A percentile compares a stretch with the other conserved stretches of the same genome.
Conservation (phyloP, 2,329 filamentous ascomycete genomes). For the Alternaria arbusti region DNA sequence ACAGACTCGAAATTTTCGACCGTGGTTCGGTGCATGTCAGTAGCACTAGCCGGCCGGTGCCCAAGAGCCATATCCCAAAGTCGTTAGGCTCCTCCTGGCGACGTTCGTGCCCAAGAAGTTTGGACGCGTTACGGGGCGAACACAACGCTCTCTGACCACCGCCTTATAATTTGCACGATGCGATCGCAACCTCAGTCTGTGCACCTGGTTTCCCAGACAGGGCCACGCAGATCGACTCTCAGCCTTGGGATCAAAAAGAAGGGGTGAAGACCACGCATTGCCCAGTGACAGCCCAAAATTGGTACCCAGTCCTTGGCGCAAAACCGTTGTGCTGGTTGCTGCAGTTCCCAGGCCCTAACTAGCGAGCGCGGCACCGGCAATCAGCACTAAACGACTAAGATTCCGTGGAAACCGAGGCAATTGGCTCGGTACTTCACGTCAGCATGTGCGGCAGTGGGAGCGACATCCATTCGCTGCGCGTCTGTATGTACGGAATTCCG, state of each 20-base stretch:
- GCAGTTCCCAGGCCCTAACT: conserved; percentile 1
- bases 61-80: background rate
- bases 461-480: background rate
- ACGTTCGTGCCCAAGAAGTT: conserved; percentile 4
- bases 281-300: background rate
- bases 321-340: conserved; percentile 4
- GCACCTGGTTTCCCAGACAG: background rate
- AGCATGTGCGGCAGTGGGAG: background rate
- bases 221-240: background rate
- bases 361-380: conserved; percentile 9
- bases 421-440: background rate
- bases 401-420: background rate
- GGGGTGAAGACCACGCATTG: background rate
- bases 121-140: background rate
- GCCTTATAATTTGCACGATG: background rate
- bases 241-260: background rate
- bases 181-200: background rate
- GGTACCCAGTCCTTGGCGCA: background rate
- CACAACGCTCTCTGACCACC: background rate
- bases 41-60: background rate
- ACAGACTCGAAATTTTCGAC: background rate
- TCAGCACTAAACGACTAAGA: background rate
- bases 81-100: background rate
- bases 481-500: background rate
- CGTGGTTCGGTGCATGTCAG: conserved; percentile 5